phyloP scores from a whole-genome alignment of 2,329 filamentous ascomycete species.

The Colletotrichum navitas region DNA sequence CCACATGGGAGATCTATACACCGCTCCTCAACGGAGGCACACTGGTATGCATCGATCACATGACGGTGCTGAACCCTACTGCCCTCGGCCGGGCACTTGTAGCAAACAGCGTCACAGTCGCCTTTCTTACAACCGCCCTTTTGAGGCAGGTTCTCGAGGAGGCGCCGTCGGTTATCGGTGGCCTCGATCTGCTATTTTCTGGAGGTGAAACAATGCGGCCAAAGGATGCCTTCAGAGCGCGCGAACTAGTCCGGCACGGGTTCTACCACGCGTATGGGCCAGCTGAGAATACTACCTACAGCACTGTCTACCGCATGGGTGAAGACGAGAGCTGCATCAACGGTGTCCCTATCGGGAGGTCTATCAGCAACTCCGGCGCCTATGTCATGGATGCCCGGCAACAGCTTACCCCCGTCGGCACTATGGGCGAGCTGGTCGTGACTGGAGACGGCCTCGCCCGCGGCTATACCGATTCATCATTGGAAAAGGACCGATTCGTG shows the following conservation, averaged over 20 bases:
- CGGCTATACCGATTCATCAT: constrained; percentile 43
- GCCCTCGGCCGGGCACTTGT: constrained; percentile 39
- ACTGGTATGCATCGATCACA: constrained; percentile 42
- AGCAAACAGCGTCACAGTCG: constrained; percentile 53
- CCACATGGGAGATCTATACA: constrained; percentile 43
- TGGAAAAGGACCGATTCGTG: constrained; percentile 42
- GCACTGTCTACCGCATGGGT: neutral
- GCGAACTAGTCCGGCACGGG: neutral
- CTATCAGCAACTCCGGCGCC: constrained; percentile 44
- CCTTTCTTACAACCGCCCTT: constrained; percentile 44
- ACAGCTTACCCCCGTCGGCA: constrained; percentile 45
- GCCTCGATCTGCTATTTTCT: constrained; percentile 53
- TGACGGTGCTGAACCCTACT: constrained; percentile 33
- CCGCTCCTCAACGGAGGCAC: constrained; percentile 44
- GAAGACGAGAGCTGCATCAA: constrained; percentile 22
- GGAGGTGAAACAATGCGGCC: constrained; percentile 48
- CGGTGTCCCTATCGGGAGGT: constrained; percentile 43
- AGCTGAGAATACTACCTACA: constrained; percentile 38
- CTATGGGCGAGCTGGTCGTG: constrained; percentile 48
- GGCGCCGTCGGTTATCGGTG: constrained; percentile 51
- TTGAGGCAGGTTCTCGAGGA: constrained; percentile 45
- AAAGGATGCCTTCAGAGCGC: constrained; percentile 13
- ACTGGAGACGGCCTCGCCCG: constrained; percentile 46
- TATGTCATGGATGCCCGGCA: constrained; percentile 45
- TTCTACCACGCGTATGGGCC: constrained; percentile 40